Base-by-base conservation (phyloP, 306 rosid genomes). In the Acacia confusa region DNA sequence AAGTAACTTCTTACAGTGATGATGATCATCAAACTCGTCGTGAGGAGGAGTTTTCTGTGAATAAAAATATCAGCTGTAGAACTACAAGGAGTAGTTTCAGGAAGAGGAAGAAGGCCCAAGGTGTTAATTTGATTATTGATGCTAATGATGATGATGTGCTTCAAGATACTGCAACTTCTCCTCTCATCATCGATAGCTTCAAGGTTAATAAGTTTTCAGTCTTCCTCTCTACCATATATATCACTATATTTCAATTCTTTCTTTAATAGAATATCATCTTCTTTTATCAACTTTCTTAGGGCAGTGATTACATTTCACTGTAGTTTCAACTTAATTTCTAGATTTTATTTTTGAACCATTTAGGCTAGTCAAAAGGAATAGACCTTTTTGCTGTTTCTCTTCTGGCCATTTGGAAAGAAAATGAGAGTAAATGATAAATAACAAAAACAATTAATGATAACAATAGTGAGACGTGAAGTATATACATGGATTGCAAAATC, bases 81-180 rank as follows among this genome's bases (percentile, higher is more conserved):
- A 9, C 47, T 43, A 43, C 0, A 43, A 52, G 82, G 71, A 80
- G 84, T 28, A 32, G 17, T 70, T 85, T 86, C 75, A 88, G 86
- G 81, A 88, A 84, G 71, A 90, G 87, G 74, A 88, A 86, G 63
- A 82, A 78, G 79, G 43, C 66, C 48, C 78, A 69, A 66, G 70
- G 64, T 47, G 76, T 75, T 77, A 8, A 65, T 65, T n/a, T 89
- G 69, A 34, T 79, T 66, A 92, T 92, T 72, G 92, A 87, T 4
- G 82, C 9, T 43, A 14, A 43, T 47, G 52, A 45, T 45, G 52
- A 88, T 72, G 83, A 88, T 68, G 87, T 92, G 85, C 72, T 67
- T 34, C 94, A 90, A 84, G 98, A 92, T 77, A 94, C 98, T 0
- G 98, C 98, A 76, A 94, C 81, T 72, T 94, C 97, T 89, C 88